A percentile compares a stretch with the other conserved stretches of the same genome.
These are phyloP conservation scores for Cystobasidiaceae sp. DNA, from an alignment of 1,284 basidiomycete genomes.

Conservation along the genomic window DNA sequence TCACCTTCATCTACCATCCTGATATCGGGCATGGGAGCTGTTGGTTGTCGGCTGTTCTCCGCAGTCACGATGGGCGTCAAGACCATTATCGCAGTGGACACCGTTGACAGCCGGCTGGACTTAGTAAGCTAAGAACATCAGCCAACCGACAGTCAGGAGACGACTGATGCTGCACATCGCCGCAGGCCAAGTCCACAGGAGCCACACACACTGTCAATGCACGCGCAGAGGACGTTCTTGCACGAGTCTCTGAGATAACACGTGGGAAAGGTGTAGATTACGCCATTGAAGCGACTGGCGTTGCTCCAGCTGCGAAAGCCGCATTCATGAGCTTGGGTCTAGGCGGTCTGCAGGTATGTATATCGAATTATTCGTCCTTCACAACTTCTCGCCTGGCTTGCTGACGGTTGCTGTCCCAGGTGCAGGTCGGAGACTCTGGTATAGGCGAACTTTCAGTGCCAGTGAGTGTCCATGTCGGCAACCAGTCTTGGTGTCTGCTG, in stretches of 20 bases:
- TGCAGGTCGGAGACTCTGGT: background rate
- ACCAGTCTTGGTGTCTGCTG: too few species aligned
- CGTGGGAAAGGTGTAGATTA: background rate
- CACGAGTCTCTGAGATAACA: background rate
- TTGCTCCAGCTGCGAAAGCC: background rate
- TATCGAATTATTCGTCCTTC: background rate
- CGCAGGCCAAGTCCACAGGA: background rate
- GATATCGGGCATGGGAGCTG: constrained; percentile 22
- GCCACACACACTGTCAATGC: constrained; percentile 13
- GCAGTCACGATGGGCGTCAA: constrained; percentile 1
- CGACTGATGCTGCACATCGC: background rate
- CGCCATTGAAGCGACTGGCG: constrained; percentile 1
- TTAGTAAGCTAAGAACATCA: background rate
- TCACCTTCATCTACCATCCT: background rate
- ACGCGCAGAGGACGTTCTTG: background rate
- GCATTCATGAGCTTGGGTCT: background rate
- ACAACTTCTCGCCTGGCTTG: background rate
- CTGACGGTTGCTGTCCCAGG: too few species aligned
- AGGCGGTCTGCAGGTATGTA: background rate
- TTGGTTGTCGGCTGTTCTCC: constrained; percentile 15
- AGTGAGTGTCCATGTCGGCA: too few species aligned
- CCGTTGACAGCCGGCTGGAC: constrained; percentile 12
- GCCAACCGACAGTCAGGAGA: background rate
- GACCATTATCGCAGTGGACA: constrained; percentile 23
- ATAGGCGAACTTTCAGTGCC: background rate